A percentile compares a stretch with the other conserved stretches of the same genome.
Conservation (phyloP, 768 basidiomycete species). For the Suillus subaureus region DNA sequence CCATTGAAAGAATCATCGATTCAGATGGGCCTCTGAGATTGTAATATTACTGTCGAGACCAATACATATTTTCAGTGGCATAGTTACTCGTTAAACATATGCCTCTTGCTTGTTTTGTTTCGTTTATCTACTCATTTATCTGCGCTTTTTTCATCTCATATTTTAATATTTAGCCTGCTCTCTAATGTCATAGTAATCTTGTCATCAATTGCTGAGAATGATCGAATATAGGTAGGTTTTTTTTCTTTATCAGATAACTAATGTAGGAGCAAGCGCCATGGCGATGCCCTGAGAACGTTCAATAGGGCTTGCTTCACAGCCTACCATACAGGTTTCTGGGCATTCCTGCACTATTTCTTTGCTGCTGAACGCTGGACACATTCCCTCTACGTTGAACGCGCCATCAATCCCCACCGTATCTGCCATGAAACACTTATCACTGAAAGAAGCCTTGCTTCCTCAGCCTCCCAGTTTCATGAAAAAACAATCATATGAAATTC, state of each 20-base stretch:
- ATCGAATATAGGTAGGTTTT: not conserved
- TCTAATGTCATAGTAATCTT: not conserved
- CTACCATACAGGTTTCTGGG: not conserved
- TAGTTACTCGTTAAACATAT: not conserved
- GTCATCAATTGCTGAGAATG: not conserved
- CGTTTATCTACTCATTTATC: not conserved
- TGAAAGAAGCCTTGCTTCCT: constrained; percentile 65
- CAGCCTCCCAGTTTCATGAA: constrained; percentile 87
- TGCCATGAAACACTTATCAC: constrained; percentile 37
- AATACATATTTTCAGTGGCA: not conserved
- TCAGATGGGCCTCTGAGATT: not conserved
- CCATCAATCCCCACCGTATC: not conserved
- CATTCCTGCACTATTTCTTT: not conserved
- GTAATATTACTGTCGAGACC: not conserved
- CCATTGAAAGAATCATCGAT: not conserved
- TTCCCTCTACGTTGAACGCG: not conserved
- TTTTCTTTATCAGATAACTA: not conserved
- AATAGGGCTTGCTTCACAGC: not conserved
- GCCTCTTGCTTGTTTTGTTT: not conserved
- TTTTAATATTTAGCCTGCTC: not conserved
- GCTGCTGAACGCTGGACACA: not conserved
- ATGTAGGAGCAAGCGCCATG: not conserved
- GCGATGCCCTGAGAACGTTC: not conserved
- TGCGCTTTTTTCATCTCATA: not conserved
- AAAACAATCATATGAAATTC: constrained; percentile 80